Base-by-base conservation (phyloP, 371 early-diverging fungal species). In the Mycotypha africana region DNA sequence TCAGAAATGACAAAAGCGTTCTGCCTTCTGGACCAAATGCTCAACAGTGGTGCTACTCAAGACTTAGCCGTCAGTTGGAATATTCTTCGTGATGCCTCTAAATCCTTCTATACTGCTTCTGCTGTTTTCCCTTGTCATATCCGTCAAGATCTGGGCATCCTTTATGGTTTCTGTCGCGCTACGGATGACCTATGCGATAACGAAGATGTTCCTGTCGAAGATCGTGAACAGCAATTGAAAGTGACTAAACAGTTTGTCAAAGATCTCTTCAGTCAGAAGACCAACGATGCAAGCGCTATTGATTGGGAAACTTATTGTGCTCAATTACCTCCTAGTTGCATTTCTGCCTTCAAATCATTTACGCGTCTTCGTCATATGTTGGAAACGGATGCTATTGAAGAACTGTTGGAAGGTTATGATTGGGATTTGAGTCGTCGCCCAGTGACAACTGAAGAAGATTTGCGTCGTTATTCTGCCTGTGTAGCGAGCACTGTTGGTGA, bases 401-500 rank as follows among this genome's bases (percentile, higher is more conserved):
- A 79, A 38, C 58, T 83, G 2, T 44, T 83, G 20, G 58, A 65
- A 22, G 81, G 81, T 5, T 81, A 77, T 37, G 43, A 38, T 16
- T 78, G 69, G 74, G 84, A 83, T 47, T 42, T 78, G 19, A 58
- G 63, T 11, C 49, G 58, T 6, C 53, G 49, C 3, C 47, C 47
- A 0, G 49, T 81, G 17, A 19, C 36, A 19, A 54, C 33, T 10
- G 68, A 72, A 24, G 49, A 44, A 0, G 79, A 79, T 42, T 52
- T 84, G 16, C 34, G 61, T 7, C 24, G 48, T 1, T 81, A 84
- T 48, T 69, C 72, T 21, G 65, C 62, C 12, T 65, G 65, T 47
- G 84, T 79, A 11, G 84, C 84, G 10, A 69, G 74, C 34, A 78
- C 78, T 36, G 79, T 84, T 10, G 84, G 82, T 31, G 79, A 79